These are phyloP conservation scores for Fraxinus paxiana DNA, from an alignment of 305 asterid genomes.

Conservation along the genomic window DNA sequence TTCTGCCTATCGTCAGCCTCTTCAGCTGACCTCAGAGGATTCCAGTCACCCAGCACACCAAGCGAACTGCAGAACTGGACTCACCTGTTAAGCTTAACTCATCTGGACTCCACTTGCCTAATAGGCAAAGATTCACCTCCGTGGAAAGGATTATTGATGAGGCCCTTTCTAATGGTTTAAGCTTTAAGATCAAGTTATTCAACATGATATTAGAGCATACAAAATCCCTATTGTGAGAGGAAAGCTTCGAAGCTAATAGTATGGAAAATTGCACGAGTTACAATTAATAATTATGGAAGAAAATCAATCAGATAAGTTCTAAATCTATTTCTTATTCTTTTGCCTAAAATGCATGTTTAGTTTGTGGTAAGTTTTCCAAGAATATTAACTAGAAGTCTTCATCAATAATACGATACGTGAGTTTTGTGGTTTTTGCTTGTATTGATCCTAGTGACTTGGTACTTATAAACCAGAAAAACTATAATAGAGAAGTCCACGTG, in stretches of 20 bases:
- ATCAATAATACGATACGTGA: not conserved
- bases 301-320: not conserved
- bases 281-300: not conserved
- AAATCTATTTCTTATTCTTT: not conserved
- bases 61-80: not conserved
- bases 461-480: not conserved
- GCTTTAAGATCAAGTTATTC: not conserved
- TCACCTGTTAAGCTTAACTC: not conserved
- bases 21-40: not conserved
- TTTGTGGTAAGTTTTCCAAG: not conserved
- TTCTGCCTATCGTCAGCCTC: not conserved
- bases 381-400: not conserved
- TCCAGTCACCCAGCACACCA: not conserved
- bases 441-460: not conserved
- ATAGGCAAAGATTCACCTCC: not conserved
- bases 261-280: not conserved
- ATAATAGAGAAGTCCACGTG: not conserved
- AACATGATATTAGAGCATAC: not conserved
- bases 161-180: not conserved
- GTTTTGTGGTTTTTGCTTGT: slow-evolving; percentile 1
- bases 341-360: not conserved
- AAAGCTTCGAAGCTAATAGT: not conserved
- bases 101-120: not conserved
- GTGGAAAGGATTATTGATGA: not conserved
- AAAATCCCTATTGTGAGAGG: not conserved